These are phyloP conservation scores for Fusarium kyushuense DNA, from an alignment of 2,329 filamentous ascomycete genomes.

Conservation along the genomic window DNA sequence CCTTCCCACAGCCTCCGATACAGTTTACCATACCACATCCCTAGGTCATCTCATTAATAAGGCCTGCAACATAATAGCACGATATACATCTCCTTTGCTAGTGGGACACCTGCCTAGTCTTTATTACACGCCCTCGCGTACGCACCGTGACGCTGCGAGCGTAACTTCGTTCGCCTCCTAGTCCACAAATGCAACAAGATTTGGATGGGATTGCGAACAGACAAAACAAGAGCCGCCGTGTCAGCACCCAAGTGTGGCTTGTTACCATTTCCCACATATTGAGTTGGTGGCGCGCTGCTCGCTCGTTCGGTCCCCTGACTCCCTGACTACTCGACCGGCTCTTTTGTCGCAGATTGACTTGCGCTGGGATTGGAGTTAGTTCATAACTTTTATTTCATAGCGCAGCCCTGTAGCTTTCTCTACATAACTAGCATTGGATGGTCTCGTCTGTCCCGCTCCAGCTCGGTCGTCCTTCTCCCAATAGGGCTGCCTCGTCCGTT, in stretches of 20 bases:
- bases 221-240: conserved; percentile 22
- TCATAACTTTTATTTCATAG: conserved; percentile 34
- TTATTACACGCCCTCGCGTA: conserved; percentile 15
- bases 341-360: conserved; percentile 39
- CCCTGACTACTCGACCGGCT: conserved; percentile 18
- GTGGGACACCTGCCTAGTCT: conserved; percentile 15
- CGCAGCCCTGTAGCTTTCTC: conserved; percentile 39
- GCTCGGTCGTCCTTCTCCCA: conserved; percentile 36
- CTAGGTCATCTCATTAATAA: conserved; percentile 3
- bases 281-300: conserved; percentile 39
- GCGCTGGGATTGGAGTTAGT: conserved; percentile 28
- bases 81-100: conserved; percentile 19
- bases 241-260: conserved; percentile 36
- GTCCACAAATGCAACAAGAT: conserved; percentile 20
- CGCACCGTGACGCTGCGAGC: conserved; percentile 31
- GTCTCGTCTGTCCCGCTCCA: conserved; percentile 29
- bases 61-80: background rate
- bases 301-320: conserved; percentile 20
- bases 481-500: conserved; percentile 43
- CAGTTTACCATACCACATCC: conserved; percentile 14
- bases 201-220: conserved; percentile 9
- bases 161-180: conserved; percentile 30
- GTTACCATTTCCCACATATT: conserved; percentile 27
- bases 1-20: conserved; percentile 15
- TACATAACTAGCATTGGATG: conserved; percentile 33